Evolutionary conservation across 2,329 filamentous ascomycete genomes (phyloP), one percentile per base, ranked within the genome.

Genomic region (Thermothelomyces thermophilus): DNA sequence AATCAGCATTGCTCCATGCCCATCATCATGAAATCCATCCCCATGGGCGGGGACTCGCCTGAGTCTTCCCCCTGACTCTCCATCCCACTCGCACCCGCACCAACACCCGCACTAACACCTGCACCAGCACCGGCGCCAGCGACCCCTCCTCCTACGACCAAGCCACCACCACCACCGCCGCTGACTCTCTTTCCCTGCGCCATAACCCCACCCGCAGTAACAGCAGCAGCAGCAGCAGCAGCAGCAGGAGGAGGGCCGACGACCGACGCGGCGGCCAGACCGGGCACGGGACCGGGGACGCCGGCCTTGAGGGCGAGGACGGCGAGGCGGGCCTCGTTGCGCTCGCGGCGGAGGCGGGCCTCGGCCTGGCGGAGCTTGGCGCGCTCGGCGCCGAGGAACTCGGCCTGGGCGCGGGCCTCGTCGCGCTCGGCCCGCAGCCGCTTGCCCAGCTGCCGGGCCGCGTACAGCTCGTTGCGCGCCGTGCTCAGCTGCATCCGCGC

Each of bases 381-480:
- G 6, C 56, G 24, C 46, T 58, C 54, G 13, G 35, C 46, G 7
- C 40, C 34, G 1, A 59, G 34, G 11, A 53, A 56, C 16, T 46
- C 46, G 2, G 54, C 54, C 44, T 55, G 54, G 2, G 40, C 26
- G 6, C 56, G 50, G 1, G 53, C 56, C 46, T 60, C 58, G 40
- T 59, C 57, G 5, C 56, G 46, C 30, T 60, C 58, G 3, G 46
- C 51, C 26, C 58, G 53, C 20, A 60, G 40, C 11, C 57, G 50
- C 40, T 57, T 57, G 33, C 55, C 54, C 2, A 52, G 35, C 39
- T 58, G 57, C 5, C 55, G 48, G 7, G 57, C 54, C 2, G 57
- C 48, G 45, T 60, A 60, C 11, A 60, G 41, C 44, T 59, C 57
- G 57, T 60, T 60, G 22, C 51, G 53, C 2, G 56, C 46, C 5